These are phyloP conservation scores for Arthrobotrys entomopaga DNA, from an alignment of 2,329 filamentous ascomycete genomes.

Conservation along the genomic window DNA sequence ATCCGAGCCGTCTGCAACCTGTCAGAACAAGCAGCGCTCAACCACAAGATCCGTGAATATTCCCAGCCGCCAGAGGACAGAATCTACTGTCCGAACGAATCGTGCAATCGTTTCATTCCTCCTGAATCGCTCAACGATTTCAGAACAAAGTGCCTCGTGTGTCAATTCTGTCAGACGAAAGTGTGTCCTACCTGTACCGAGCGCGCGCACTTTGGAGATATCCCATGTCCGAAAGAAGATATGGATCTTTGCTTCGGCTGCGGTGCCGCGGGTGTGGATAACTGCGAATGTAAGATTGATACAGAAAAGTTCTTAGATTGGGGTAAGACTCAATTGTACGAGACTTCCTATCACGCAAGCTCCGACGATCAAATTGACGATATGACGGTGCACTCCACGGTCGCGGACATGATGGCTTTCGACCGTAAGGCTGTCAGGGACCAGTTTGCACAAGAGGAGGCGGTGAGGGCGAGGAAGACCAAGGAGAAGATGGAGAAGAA, in stretches of 20 bases:
- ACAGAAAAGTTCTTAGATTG: conserved; percentile 44
- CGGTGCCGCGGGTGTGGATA: conserved; percentile 18
- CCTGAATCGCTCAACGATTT: conserved; percentile 51
- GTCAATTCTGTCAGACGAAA: conserved; percentile 49
- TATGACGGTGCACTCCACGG: conserved; percentile 39
- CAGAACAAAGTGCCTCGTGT: conserved; percentile 48
- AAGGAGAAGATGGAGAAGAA: conserved; percentile 54
- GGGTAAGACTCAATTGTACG: conserved; percentile 50
- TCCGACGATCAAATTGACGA: conserved; percentile 33
- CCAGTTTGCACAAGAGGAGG: conserved; percentile 39
- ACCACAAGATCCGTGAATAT: conserved; percentile 53
- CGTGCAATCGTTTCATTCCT: conserved; percentile 39
- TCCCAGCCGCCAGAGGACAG: conserved; percentile 37
- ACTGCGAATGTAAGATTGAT: conserved; percentile 35
- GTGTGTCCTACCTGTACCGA: conserved; percentile 40
- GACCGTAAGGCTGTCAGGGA: conserved; percentile 31
- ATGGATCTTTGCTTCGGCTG: conserved; percentile 37
- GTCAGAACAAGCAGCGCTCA: conserved; percentile 41
- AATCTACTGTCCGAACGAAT: conserved; percentile 38
- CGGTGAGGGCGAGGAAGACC: conserved; percentile 20
- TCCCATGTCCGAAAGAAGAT: conserved; percentile 41
- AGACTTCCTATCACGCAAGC: conserved; percentile 25
- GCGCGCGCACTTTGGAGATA: conserved; percentile 32
- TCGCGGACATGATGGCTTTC: conserved; percentile 41
- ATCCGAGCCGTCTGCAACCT: conserved; percentile 43